Evolutionary conservation across 345 rosid genomes (phyloP), one percentile per base, ranked within the genome.

Genomic region (Capsella bursapastoris): DNA sequence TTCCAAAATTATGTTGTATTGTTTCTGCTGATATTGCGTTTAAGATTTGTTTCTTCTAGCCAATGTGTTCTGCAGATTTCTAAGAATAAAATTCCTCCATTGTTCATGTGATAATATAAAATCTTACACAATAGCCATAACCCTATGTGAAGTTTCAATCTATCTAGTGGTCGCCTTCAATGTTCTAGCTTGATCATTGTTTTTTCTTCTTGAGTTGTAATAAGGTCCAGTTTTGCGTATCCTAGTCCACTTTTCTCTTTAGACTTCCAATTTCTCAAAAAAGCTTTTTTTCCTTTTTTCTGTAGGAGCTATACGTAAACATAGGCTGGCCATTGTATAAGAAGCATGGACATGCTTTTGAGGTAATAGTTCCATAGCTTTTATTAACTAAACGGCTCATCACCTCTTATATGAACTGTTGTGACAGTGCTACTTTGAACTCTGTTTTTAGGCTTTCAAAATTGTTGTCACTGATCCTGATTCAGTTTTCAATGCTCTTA

Each of bases 271-370:
- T 55, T 52, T 27, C 57, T 41, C 2, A 34, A 66, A 34, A 43
- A 5, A 8, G 7, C 1, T 15, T 12, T 3, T 56, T 38, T 47
- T 48, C 14, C 78, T 49, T 34, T 47, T 48, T 16, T 80, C 52
- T 49, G 16, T 87, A 92, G 98, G 98, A 90, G 11, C 64, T 93
- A 67, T 93, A 93, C 64, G 45, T 90, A 52, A 73, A 90, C 68
- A 85, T 90, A 29, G 91, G 93, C 32, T 90, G 98, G 98, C 98
- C 98, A 63, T 79, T 93, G 75, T 93, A 90, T 78, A 82, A 89
- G 78, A 93, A 85, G 75, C 87, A 90, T 66, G 90, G 92, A 14
- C 98, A 90, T 84, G 98, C 96, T 55, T 93, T 90, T 82, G 98
- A 93, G 93, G 98, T 93, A 76, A 81, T 75, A 50, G n/a, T 14